A percentile compares a stretch with the other conserved stretches of the same genome.
Conservation (phyloP, 2,329 filamentous ascomycete genomes). For the Coniochaeta ligniaria region DNA sequence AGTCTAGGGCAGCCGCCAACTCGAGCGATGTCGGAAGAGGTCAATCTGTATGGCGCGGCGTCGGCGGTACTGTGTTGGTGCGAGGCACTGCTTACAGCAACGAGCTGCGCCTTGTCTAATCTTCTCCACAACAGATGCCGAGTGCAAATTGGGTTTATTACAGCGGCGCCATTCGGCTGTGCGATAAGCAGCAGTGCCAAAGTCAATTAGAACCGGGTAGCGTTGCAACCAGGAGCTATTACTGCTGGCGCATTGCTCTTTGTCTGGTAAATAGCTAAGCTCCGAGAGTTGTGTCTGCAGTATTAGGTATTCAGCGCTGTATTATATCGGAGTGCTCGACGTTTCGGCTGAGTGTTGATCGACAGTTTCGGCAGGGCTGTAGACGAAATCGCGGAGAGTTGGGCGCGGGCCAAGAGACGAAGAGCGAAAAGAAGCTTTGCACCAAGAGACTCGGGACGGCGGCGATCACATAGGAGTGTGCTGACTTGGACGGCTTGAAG, state of each 20-base stretch:
- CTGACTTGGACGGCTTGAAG: neutral
- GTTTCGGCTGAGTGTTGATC: constrained; percentile 31
- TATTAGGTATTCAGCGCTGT: neutral
- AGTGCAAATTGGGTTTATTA: neutral
- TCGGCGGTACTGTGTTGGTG: neutral
- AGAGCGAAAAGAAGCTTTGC: neutral
- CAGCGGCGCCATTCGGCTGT: neutral
- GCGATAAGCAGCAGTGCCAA: neutral
- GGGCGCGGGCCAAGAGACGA: neutral
- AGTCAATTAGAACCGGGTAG: neutral
- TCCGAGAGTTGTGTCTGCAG: constrained; percentile 1
- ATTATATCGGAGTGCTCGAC: constrained; percentile 2
- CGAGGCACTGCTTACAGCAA: neutral
- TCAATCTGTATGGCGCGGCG: neutral
- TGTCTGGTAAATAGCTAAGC: neutral
- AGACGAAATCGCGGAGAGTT: neutral
- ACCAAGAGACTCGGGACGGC: neutral
- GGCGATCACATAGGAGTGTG: neutral
- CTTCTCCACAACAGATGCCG: neutral
- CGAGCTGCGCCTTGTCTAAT: neutral
- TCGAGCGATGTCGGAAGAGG: too few relatives aligned
- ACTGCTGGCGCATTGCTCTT: constrained; percentile 5
- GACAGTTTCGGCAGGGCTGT: constrained; percentile 25
- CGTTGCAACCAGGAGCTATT: neutral
- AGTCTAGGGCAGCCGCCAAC: neutral